Evolutionary conservation across 2,329 filamentous ascomycete genomes (phyloP).

Genomic region (Gaeumannomyces tritici): DNA sequence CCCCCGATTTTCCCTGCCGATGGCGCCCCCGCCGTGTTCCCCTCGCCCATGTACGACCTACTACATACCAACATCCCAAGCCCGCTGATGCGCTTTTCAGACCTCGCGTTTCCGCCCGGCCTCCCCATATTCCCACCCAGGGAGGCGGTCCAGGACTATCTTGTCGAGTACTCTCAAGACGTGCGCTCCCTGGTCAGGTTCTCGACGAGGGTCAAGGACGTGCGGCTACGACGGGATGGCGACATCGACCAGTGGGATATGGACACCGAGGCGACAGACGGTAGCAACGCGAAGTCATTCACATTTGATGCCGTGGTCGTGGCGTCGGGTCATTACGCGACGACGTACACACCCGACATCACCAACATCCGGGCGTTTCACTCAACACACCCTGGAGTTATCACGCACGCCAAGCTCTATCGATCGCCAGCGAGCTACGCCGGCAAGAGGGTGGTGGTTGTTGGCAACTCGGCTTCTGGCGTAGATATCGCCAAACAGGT

Average conservation of each 20-base stretch:
- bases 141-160: constrained; percentile 61
- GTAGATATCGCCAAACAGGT: constrained; percentile 78
- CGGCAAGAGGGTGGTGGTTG: constrained; percentile 67
- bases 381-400: constrained; percentile 43
- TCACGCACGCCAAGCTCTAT: constrained; percentile 75
- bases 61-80: constrained; percentile 84
- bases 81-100: constrained; percentile 70
- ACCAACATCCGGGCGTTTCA: constrained; percentile 51
- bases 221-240: constrained; percentile 29
- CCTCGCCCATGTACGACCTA: constrained; percentile 75
- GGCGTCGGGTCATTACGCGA: constrained; percentile 66
- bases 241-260: constrained; percentile 51
- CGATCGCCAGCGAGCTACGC: constrained; percentile 53
- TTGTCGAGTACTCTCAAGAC: constrained; percentile 61
- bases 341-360: constrained; percentile 57
- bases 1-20: constrained; percentile 42
- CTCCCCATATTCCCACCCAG: constrained; percentile 67
- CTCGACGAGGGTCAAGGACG: constrained; percentile 56
- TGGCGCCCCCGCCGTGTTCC: constrained; percentile 46
- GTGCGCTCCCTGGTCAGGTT: constrained; percentile 60
- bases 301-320: constrained; percentile 68
- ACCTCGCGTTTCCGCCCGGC: constrained; percentile 53
- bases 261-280: constrained; percentile 29
- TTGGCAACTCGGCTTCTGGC: constrained; percentile 79
- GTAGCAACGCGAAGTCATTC: constrained; percentile 14